Percentiles rank a stretch among this genome's conserved stretches.
Conservation (phyloP, 768 basidiomycete genomes). For the Suillus clintonianus region DNA sequence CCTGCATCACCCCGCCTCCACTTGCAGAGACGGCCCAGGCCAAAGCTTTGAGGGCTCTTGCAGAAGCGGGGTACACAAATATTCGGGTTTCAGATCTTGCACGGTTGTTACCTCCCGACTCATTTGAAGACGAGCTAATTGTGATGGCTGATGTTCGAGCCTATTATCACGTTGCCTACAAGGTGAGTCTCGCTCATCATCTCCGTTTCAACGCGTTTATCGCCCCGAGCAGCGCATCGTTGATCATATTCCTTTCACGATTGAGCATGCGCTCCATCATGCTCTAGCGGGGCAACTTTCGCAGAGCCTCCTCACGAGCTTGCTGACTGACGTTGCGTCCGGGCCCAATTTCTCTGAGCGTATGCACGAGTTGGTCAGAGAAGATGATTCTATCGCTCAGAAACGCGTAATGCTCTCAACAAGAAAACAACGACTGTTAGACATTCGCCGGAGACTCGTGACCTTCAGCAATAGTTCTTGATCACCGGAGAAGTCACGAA, state of each 20-base stretch:
- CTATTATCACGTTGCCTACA: slow-evolving; percentile 57
- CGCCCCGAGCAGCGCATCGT: slow-evolving; percentile 47
- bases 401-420: slow-evolving; percentile 37
- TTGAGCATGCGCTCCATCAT: slow-evolving; percentile 47
- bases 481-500: neutral
- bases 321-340: slow-evolving; percentile 24
- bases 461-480: slow-evolving; percentile 18
- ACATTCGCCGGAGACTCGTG: slow-evolving; percentile 37
- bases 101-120: slow-evolving; percentile 24
- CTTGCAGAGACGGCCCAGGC: neutral
- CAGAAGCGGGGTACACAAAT: slow-evolving; percentile 27
- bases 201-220: neutral
- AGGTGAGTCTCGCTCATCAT: slow-evolving; percentile 33
- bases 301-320: slow-evolving; percentile 33
- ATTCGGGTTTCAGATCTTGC: slow-evolving; percentile 25
- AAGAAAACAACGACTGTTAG: slow-evolving; percentile 37
- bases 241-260: slow-evolving; percentile 52
- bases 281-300: slow-evolving; percentile 38
- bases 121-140: slow-evolving; percentile 43
- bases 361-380: slow-evolving; percentile 45
- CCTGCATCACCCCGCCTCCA: neutral
- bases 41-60: slow-evolving; percentile 26
- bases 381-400: slow-evolving; percentile 41
- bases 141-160: slow-evolving; percentile 58
- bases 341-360: too few relatives aligned